Evolutionary conservation across 805 yeast species (phyloP).

Genomic region (Starmerella sp.): DNA sequence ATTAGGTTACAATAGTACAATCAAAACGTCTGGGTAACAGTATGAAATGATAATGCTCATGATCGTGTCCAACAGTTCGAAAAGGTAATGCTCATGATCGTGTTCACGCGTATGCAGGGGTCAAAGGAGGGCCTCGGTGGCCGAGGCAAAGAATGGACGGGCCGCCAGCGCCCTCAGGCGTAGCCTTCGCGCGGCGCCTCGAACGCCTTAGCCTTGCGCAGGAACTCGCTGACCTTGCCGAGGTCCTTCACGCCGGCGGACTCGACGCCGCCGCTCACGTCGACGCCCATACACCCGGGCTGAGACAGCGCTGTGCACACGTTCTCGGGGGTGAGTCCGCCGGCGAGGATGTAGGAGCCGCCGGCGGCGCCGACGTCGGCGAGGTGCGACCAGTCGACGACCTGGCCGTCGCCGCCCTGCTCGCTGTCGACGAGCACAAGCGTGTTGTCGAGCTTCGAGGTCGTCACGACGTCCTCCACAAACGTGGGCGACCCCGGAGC

Average conservation of each 20-base stretch:
- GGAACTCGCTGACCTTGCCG: conserved; percentile 48
- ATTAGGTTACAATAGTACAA: no score
- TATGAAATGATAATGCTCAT: no score
- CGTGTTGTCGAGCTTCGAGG: conserved; percentile 12
- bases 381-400: conserved; percentile 55
- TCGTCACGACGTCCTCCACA: conserved; percentile 20
- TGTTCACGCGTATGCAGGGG: no score
- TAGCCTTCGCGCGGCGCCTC: background rate
- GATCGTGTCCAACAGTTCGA: no score
- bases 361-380: conserved; percentile 24
- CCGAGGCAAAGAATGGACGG: no score
- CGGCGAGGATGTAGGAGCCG: conserved; percentile 59
- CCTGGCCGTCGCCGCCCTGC: conserved; percentile 80
- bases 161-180: no score
- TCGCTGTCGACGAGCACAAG: conserved; percentile 71
- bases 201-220: conserved; percentile 38
- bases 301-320: conserved; percentile 42
- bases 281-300: conserved; percentile 71
- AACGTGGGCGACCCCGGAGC: conserved; percentile 42
- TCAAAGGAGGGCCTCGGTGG: no score
- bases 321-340: conserved; percentile 75
- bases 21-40: no score
- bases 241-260: conserved; percentile 61
- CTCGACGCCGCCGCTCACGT: conserved; percentile 94
- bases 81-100: no score